Conservation (phyloP, 371 early-diverging fungal genomes). For the Rhizopus microsporus region DNA sequence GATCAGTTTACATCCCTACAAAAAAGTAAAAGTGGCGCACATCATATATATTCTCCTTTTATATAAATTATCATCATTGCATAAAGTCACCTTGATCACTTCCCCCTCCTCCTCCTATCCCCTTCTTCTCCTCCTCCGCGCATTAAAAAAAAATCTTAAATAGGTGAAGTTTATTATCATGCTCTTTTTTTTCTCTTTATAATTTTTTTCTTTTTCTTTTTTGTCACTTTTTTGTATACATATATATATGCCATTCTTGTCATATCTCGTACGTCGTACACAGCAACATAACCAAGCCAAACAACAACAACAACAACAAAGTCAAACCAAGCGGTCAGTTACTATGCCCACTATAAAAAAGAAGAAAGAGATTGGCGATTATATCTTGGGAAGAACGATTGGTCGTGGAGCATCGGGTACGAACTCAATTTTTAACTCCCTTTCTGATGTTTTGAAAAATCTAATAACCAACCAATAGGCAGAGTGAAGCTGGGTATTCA, state of each 20-base stretch:
- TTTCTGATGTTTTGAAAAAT: constrained; percentile 2
- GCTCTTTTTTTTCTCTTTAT: constrained; percentile 2
- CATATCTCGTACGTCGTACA: constrained; percentile 15
- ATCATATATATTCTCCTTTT: neutral
- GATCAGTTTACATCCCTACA: neutral
- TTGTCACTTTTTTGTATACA: neutral
- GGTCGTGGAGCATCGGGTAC: constrained; percentile 82
- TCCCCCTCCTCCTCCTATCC: too few species aligned
- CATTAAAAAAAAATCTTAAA: constrained; percentile 1
- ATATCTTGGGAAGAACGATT: constrained; percentile 73
- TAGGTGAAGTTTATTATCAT: neutral
- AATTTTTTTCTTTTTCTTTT: constrained; percentile 4
- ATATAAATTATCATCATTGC: neutral
- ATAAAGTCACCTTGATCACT: neutral
- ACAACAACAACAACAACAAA: constrained; percentile 3
- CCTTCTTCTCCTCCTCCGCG: too few species aligned
- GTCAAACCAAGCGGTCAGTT: constrained; percentile 19
- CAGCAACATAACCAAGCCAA: constrained; percentile 1
- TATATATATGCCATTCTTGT: constrained; percentile 20
- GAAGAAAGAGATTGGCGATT: constrained; percentile 62
- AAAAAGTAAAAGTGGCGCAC: neutral
- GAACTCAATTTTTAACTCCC: too few species aligned
- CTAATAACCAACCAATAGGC: constrained; percentile 42
- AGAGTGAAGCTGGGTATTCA: constrained; percentile 80
- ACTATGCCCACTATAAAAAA: constrained; percentile 17